Percentiles rank a stretch among this genome's conserved stretches.
phyloP scores from a whole-genome alignment of 495 filamentous ascomycete genomes.

The Aspergillus egyptiacus region DNA sequence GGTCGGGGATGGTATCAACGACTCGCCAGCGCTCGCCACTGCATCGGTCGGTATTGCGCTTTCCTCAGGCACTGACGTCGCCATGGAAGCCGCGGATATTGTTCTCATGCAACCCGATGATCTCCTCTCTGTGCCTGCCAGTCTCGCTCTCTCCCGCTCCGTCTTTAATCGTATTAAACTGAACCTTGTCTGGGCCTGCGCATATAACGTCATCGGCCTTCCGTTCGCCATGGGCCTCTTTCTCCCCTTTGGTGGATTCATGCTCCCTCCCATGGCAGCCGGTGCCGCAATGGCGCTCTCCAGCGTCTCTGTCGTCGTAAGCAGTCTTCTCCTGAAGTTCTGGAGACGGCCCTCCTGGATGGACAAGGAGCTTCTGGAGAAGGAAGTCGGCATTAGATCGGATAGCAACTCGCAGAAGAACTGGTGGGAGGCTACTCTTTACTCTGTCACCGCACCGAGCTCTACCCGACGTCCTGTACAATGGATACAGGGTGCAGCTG shows the following conservation, averaged over 20 bases:
- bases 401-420: slow-evolving; percentile 15
- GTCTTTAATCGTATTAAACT: slow-evolving; percentile 93
- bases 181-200: slow-evolving; percentile 85
- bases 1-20: slow-evolving; percentile 99
- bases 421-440: slow-evolving; percentile 31
- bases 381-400: slow-evolving; percentile 27
- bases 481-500: slow-evolving; percentile 15
- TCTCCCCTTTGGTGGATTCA: slow-evolving; percentile 80
- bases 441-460: slow-evolving; percentile 17
- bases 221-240: slow-evolving; percentile 95
- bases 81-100: slow-evolving; percentile 94
- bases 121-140: slow-evolving; percentile 83
- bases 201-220: slow-evolving; percentile 88
- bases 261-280: slow-evolving; percentile 90
- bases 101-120: slow-evolving; percentile 92
- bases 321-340: slow-evolving; percentile 74
- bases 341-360: slow-evolving; percentile 90
- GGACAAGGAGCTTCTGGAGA: slow-evolving; percentile 62
- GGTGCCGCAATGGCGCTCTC: slow-evolving; percentile 90
- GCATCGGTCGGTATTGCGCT: slow-evolving; percentile 91
- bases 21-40: slow-evolving; percentile 91
- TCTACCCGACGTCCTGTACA: slow-evolving; percentile 15
- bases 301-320: slow-evolving; percentile 83
- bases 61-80: slow-evolving; percentile 88
- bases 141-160: slow-evolving; percentile 70